phyloP scores from a whole-genome alignment of 768 basidiomycete genomes.

The Piloderma croceum region DNA sequence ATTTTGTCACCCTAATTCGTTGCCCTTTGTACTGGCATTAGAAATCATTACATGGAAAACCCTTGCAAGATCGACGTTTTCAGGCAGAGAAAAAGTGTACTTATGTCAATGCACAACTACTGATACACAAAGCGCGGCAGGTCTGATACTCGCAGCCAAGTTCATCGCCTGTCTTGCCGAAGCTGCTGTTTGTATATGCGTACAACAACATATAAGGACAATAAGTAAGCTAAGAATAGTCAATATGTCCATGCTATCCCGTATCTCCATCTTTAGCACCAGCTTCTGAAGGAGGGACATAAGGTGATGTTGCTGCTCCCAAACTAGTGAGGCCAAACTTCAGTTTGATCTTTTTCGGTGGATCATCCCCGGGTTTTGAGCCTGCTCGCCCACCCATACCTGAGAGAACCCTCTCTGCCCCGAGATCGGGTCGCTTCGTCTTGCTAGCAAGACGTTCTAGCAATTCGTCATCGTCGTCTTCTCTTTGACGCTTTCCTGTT shows the following conservation, averaged over 20 bases:
- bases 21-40: too few species aligned
- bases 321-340: constrained; percentile 52
- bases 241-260: constrained; percentile 36
- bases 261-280: constrained; percentile 71
- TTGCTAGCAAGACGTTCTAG: constrained; percentile 57
- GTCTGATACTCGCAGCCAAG: too few species aligned
- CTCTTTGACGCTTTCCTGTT: constrained; percentile 66
- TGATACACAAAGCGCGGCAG: too few species aligned
- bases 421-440: constrained; percentile 49
- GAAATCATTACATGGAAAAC: too few species aligned
- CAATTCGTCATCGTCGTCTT: constrained; percentile 62
- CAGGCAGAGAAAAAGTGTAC: too few species aligned
- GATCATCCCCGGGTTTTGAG: constrained; percentile 47
- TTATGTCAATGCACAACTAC: too few species aligned
- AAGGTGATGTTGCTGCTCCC: constrained; percentile 27
- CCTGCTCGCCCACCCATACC: constrained; percentile 15
- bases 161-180: too few species aligned
- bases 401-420: constrained; percentile 37
- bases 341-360: constrained; percentile 71
- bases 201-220: constrained; percentile 3
- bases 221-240: constrained; percentile 4
- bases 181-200: background rate
- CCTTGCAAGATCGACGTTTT: too few species aligned
- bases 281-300: constrained; percentile 51
- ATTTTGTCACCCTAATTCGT: too few species aligned